A percentile compares a stretch with the other conserved stretches of the same genome.
These are phyloP conservation scores for Schizophyllum amplum DNA, from an alignment of 1,284 basidiomycete genomes.

Conservation along the genomic window DNA sequence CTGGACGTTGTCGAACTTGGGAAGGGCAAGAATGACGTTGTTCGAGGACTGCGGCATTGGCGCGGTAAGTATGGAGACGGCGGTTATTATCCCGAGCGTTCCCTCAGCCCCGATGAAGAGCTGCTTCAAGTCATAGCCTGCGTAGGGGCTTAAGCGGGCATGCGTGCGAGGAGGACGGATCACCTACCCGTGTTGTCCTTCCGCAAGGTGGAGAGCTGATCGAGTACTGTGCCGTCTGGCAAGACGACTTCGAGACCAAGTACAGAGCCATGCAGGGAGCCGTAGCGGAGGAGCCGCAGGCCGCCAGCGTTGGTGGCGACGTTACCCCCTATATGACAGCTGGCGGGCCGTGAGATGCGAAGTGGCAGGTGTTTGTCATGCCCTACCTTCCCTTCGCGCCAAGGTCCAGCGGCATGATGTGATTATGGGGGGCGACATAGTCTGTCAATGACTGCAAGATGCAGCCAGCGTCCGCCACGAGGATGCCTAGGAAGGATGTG, in stretches of 20 bases:
- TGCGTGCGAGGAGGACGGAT: neutral
- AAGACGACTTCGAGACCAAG: constrained; percentile 97
- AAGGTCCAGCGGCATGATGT: constrained; percentile 97
- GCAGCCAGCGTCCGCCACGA: constrained; percentile 86
- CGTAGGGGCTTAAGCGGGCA: constrained; percentile 2
- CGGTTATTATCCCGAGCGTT: constrained; percentile 93
- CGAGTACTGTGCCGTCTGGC: constrained; percentile 89
- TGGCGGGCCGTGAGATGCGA: constrained; percentile 21
- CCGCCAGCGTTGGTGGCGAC: constrained; percentile 98
- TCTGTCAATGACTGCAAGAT: constrained; percentile 90
- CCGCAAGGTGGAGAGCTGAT: constrained; percentile 76
- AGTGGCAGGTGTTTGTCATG: constrained; percentile 1
- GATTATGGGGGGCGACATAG: constrained; percentile 79
- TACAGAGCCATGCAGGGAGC: constrained; percentile 91
- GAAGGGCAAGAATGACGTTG: constrained; percentile 71
- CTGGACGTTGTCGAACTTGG: constrained; percentile 67
- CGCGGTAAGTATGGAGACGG: constrained; percentile 92
- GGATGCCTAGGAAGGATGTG: constrained; percentile 41
- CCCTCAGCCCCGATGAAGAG: constrained; percentile 98
- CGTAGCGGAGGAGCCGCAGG: constrained; percentile 88
- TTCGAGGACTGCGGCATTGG: constrained; percentile 79
- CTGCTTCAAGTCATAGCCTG: constrained; percentile 98
- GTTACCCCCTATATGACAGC: constrained; percentile 98
- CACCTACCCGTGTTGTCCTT: constrained; percentile 94
- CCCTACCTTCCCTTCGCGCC: constrained; percentile 93